Evolutionary conservation across 257 asterid species (phyloP).

Genomic region (Solanum peruvianum): DNA sequence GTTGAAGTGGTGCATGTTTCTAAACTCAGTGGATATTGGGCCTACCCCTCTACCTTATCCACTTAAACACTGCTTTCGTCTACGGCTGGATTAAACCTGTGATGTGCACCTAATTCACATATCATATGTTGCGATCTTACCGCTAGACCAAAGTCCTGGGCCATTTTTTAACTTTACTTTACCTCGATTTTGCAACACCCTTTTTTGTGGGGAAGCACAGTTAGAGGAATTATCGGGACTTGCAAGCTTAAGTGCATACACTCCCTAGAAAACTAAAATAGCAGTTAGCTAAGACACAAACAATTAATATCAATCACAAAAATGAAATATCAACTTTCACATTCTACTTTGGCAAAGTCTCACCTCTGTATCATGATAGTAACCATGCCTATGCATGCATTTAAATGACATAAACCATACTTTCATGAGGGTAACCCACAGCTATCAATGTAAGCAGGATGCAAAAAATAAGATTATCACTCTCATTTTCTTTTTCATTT

Average conservation of each 20-base stretch:
- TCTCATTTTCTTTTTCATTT: not conserved
- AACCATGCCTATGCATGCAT: not conserved
- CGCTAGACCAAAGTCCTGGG: not conserved
- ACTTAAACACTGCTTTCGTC: not conserved
- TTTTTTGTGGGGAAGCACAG: not conserved
- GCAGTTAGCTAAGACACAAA: not conserved
- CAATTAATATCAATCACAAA: not conserved
- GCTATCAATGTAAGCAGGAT: not conserved
- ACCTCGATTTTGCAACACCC: not conserved
- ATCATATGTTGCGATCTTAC: not conserved
- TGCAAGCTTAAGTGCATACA: not conserved
- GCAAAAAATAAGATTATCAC: not conserved
- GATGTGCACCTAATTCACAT: not conserved
- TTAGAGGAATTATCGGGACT: not conserved
- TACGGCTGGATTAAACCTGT: not conserved
- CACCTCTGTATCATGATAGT: not conserved
- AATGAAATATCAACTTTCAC: not conserved
- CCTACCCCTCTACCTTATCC: not conserved
- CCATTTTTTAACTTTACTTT: not conserved
- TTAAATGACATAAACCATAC: not conserved
- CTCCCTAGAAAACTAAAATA: not conserved
- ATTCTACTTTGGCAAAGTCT: not conserved
- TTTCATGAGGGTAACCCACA: not conserved
- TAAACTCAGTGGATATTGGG: not conserved
- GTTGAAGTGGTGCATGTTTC: not conserved